Conservation (phyloP, 2,329 filamentous ascomycete genomes). For the Ceratocystis variospora region DNA sequence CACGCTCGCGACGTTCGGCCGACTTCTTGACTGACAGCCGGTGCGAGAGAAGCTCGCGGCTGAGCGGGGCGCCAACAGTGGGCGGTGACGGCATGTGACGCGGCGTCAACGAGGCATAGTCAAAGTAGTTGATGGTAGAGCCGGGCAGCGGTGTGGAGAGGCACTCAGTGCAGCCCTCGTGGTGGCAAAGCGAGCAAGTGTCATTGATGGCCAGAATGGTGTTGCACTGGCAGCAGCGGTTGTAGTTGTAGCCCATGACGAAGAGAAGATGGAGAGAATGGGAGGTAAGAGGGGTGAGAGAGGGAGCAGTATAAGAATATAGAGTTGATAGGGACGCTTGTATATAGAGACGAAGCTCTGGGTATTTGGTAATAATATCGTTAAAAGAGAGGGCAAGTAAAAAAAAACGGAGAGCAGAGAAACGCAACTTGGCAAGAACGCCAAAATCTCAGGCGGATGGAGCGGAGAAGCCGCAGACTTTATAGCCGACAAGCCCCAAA, state of each 20-base stretch:
- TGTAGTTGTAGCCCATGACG: constrained; percentile 26
- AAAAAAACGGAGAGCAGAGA: neutral
- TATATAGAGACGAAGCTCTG: neutral
- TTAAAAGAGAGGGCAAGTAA: neutral
- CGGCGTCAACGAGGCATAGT: constrained; percentile 12
- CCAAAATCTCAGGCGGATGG: neutral
- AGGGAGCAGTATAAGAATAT: neutral
- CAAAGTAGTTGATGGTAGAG: constrained; percentile 14
- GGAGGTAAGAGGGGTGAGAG: neutral
- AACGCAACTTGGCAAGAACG: neutral
- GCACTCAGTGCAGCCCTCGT: constrained; percentile 38
- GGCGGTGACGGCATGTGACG: constrained; percentile 3
- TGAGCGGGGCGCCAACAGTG: neutral
- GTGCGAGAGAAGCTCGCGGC: neutral
- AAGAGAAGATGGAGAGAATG: neutral
- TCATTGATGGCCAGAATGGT: constrained; percentile 44
- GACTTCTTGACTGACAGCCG: constrained; percentile 6
- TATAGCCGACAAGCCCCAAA: neutral
- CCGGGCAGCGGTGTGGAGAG: constrained; percentile 18
- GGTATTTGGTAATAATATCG: neutral
- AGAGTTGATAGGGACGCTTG: neutral
- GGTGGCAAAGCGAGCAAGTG: constrained; percentile 37
- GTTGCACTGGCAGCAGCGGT: constrained; percentile 43
- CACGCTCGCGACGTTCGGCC: constrained; percentile 8
- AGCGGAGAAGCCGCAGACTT: neutral